Base-by-base conservation (phyloP, 768 basidiomycete genomes). In the Mycena olivaceomarginata region DNA sequence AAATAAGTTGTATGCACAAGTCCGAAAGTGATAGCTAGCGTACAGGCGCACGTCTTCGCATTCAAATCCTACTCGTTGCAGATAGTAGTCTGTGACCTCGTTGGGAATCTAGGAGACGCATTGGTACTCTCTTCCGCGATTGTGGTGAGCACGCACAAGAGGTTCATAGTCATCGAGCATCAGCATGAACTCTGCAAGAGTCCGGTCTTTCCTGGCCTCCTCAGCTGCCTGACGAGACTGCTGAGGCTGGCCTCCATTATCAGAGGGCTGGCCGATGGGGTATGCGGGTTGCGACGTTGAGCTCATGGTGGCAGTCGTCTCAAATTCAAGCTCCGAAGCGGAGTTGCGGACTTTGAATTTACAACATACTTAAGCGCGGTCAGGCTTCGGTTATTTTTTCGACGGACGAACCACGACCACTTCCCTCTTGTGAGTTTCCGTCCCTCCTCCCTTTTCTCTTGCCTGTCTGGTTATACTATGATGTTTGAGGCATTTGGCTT, bases 101-200 rank as follows among this genome's bases (percentile, higher is more conserved):
- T 97, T 98, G 0, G 98, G 98, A 77, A 99, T 96, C 98, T 99
- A 83, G 13, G 57, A 63, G 7, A 37, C 12, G 68, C 45, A 41
- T 48, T 59, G 71, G 64, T 40, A 18, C 74, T 64, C 25, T 48
- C 51, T 31, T 51, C 41, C 16, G 18, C 31, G 18, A 66, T 15
- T 31, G 16, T 16, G 5, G 51, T 41, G 16, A 22, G 57, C 31
- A 86, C 92, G 74, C 82, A 98, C 98, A 84, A 99, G 85, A 59
- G 98, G 98, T 82, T 99, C 96, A 82, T 98, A 99, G 64, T 98
- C 97, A 81, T 99, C 98, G 43, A 99, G 89, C 96, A 98, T 97
- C 51, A 98, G 89, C 88, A 99, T 90, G 81, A 99, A 98, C 83
- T 99, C 97, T 7, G 96, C 96, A 65, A 99, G 85, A 1, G 96